Conservation (phyloP, 208 protist species). For the Trypanosoma lewisi region DNA sequence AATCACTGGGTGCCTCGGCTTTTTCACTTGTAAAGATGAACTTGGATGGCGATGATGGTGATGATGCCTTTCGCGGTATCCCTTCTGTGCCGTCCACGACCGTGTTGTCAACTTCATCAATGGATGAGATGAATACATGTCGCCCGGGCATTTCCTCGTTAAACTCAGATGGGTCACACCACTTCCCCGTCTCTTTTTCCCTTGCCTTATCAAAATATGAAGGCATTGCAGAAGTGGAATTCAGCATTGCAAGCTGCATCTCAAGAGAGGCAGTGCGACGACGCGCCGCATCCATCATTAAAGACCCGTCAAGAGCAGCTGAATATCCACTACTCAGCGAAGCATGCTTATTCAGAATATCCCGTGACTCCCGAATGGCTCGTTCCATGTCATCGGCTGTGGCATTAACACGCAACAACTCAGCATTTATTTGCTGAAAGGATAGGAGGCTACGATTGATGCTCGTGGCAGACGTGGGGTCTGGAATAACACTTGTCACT, state of each 20-base stretch:
- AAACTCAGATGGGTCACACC: not conserved
- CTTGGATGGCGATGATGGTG: not conserved
- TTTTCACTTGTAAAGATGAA: conserved; percentile 19
- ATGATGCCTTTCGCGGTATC: too few relatives aligned
- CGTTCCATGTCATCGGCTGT: conserved; percentile 75
- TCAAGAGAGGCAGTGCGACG: conserved; percentile 58
- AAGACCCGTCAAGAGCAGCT: conserved; percentile 44
- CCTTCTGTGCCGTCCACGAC: not conserved
- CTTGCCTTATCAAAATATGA: not conserved
- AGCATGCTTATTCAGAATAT: conserved; percentile 60
- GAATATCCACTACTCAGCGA: conserved; percentile 34
- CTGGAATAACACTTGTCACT: not conserved
- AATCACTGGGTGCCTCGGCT: conserved; percentile 2
- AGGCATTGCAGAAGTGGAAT: conserved; percentile 2
- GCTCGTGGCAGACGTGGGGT: conserved; percentile 23
- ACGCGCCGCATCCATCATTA: conserved; percentile 51
- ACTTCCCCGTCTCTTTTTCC: not conserved
- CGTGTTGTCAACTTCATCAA: not conserved
- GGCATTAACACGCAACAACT: conserved; percentile 54
- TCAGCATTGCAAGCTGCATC: conserved; percentile 45
- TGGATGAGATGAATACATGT: not conserved
- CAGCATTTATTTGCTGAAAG: conserved; percentile 58
- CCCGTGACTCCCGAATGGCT: conserved; percentile 65
- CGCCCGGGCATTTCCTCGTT: not conserved
- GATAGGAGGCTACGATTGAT: conserved; percentile 52